phyloP scores from a whole-genome alignment of 75 land plant species.

The Pinus tabuliformis region DNA sequence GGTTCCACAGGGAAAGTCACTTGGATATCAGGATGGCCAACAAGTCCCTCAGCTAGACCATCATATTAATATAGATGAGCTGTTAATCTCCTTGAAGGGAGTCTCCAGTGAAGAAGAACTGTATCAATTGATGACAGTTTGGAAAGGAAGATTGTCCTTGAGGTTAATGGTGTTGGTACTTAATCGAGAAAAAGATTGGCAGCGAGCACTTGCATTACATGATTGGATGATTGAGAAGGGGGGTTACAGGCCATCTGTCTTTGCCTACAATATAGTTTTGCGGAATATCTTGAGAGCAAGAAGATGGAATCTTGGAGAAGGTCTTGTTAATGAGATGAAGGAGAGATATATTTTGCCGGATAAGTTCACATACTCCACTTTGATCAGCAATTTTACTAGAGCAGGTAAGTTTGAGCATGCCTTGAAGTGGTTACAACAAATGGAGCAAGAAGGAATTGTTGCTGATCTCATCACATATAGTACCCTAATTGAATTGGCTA shows the following conservation, averaged over 20 bases:
- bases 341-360: constrained; percentile 61
- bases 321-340: constrained; percentile 92
- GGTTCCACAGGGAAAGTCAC: constrained; percentile 1
- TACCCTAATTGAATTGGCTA: constrained; percentile 82
- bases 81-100: constrained; percentile 31
- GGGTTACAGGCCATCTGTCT: constrained; percentile 59
- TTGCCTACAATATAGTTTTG: constrained; percentile 85
- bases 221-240: constrained; percentile 92
- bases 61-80: constrained; percentile 62
- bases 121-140: constrained; percentile 35
- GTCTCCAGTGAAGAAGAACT: constrained; percentile 49
- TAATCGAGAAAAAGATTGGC: constrained; percentile 72
- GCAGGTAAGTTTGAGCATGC: constrained; percentile 78
- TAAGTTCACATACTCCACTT: constrained; percentile 82
- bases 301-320: constrained; percentile 73
- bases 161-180: constrained; percentile 83
- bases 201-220: constrained; percentile 90
- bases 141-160: constrained; percentile 63
- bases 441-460: constrained; percentile 69
- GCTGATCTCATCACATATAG: constrained; percentile 85
- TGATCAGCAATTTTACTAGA: constrained; percentile 71
- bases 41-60: constrained; percentile 32
- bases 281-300: constrained; percentile 64
- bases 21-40: background rate
- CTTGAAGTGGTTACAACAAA: constrained; percentile 69